Conservation (phyloP, 345 rosid species). For the Mercurialis annua region DNA sequence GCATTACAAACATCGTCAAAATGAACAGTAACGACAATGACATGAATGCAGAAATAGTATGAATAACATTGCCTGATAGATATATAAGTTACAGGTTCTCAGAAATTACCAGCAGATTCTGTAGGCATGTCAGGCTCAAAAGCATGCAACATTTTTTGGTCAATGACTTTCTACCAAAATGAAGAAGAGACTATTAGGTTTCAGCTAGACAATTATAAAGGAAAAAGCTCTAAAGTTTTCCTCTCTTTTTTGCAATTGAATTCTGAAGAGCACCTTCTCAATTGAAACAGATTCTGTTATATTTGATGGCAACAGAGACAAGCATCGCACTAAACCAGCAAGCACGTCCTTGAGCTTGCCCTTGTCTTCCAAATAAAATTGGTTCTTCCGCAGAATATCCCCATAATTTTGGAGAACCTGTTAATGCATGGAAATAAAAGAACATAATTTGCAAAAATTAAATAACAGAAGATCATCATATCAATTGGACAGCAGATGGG, state of each 20-base stretch:
- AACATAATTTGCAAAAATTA: constrained; percentile 12
- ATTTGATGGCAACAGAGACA: constrained; percentile 56
- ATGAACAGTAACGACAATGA: neutral
- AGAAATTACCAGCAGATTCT: constrained; percentile 52
- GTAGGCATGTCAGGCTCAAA: constrained; percentile 51
- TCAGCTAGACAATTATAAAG: neutral
- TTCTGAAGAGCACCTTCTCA: constrained; percentile 40
- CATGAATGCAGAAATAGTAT: neutral
- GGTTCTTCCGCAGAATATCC: constrained; percentile 59
- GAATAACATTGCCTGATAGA: neutral
- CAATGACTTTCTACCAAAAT: constrained; percentile 36
- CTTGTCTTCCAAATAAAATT: constrained; percentile 64
- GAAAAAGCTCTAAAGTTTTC: neutral
- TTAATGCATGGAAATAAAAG: constrained; percentile 10
- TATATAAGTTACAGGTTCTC: neutral
- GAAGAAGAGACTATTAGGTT: constrained; percentile 15
- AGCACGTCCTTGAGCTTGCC: constrained; percentile 63
- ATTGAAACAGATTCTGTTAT: constrained; percentile 31
- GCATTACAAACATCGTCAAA: neutral
- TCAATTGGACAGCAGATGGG: constrained; percentile 1
- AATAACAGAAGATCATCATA: neutral
- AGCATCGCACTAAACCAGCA: constrained; percentile 68
- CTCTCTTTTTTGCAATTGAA: constrained; percentile 8
- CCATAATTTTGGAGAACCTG: constrained; percentile 83
- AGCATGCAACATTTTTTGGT: constrained; percentile 44